Conservation (phyloP, 192 early-diverging fungal species). For the Funneliformis geosporum region DNA sequence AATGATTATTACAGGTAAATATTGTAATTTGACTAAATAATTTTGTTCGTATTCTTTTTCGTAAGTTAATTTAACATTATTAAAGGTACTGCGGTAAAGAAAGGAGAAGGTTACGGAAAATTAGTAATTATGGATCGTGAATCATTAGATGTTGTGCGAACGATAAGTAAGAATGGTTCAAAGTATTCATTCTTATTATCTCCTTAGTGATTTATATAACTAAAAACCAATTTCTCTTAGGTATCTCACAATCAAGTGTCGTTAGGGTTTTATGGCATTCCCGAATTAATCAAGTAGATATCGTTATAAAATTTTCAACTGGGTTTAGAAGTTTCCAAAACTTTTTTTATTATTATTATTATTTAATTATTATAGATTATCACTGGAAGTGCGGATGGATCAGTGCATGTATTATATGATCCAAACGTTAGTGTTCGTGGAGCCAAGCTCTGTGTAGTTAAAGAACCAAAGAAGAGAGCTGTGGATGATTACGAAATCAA, state of each 20-base stretch:
- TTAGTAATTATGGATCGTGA: slow-evolving; percentile 67
- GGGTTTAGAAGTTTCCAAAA: not conserved
- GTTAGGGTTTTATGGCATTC: slow-evolving; percentile 84
- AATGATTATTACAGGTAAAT: slow-evolving; percentile 71
- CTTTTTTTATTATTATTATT: not conserved
- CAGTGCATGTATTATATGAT: slow-evolving; percentile 76
- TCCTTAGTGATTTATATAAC: not conserved
- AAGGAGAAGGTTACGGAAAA: slow-evolving; percentile 66
- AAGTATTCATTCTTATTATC: not conserved
- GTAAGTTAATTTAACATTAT: not conserved
- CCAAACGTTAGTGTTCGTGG: slow-evolving; percentile 67
- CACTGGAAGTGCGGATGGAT: slow-evolving; percentile 74
- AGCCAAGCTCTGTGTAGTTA: slow-evolving; percentile 67
- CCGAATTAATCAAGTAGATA: slow-evolving; percentile 69
- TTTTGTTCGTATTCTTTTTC: not conserved
- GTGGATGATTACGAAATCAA: slow-evolving; percentile 64
- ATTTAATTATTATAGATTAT: slow-evolving; percentile 58
- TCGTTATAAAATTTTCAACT: not conserved
- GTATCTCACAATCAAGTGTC: slow-evolving; percentile 60
- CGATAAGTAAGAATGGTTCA: slow-evolving; percentile 46
- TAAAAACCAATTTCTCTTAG: slow-evolving; percentile 3
- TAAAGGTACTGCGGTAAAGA: slow-evolving; percentile 65
- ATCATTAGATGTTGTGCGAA: slow-evolving; percentile 54
- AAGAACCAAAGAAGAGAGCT: slow-evolving; percentile 63
- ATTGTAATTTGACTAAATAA: not conserved